Percentiles rank a stretch among this genome's conserved stretches.
Conservation (phyloP, 345 rosid genomes). For the Physaria fendleri region DNA sequence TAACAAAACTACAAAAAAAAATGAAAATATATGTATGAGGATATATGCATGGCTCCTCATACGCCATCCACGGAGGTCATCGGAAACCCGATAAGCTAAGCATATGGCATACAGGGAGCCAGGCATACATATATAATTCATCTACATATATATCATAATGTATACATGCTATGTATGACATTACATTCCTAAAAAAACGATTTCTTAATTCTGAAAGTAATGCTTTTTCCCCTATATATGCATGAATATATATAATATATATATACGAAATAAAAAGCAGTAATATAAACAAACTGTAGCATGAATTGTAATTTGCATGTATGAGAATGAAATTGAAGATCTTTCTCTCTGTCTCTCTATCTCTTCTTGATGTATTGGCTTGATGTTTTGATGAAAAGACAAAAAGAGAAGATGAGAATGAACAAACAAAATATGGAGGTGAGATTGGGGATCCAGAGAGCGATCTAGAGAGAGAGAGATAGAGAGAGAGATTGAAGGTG, state of each 20-base stretch:
- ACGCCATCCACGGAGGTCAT: conserved; percentile 93
- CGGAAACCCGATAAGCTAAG: conserved; percentile 58
- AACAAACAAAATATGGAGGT: conserved; percentile 1
- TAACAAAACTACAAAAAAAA: neutral
- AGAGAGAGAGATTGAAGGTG: conserved; percentile 14
- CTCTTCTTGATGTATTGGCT: conserved; percentile 8
- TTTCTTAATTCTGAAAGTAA: neutral
- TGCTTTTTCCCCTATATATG: conserved; percentile 18
- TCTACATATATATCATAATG: neutral
- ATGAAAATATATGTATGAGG: conserved; percentile 8
- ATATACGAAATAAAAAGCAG: conserved; percentile 6
- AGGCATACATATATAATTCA: conserved; percentile 52
- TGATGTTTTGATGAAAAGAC: conserved; percentile 20
- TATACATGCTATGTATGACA: conserved; percentile 9
- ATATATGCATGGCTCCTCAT: conserved; percentile 99
- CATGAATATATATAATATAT: conserved; percentile 5
- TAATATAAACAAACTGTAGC: conserved; percentile 4
- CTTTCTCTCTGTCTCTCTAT: conserved; percentile 4
- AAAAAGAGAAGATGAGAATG: conserved; percentile 21
- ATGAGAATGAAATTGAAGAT: conserved; percentile 12
- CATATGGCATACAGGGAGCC: conserved; percentile 99
- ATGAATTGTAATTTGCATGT: conserved; percentile 19
- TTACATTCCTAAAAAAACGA: neutral
- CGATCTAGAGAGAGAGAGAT: conserved; percentile 11
- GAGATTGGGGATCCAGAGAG: conserved; percentile 22